phyloP scores from a whole-genome alignment of 805 yeast genomes.

The Kodamaea hsintzibuensis region DNA sequence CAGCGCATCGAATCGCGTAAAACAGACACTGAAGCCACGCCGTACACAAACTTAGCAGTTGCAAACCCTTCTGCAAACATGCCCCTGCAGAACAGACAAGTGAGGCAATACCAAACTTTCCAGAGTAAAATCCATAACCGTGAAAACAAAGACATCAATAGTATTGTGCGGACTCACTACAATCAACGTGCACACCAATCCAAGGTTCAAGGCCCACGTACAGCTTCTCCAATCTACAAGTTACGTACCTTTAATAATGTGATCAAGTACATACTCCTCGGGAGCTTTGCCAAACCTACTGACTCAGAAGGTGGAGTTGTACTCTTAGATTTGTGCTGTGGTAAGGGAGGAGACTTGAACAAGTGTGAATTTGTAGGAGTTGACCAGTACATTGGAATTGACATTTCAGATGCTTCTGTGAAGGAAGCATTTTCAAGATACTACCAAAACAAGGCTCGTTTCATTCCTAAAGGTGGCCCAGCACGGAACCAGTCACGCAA shows the following conservation, averaged over 20 bases:
- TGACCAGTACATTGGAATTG: slow-evolving; percentile 83
- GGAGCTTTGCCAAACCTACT: slow-evolving; percentile 44
- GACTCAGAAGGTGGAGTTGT: slow-evolving; percentile 30
- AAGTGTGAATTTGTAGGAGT: slow-evolving; percentile 80
- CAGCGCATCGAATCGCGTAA: neutral
- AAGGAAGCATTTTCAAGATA: slow-evolving; percentile 81
- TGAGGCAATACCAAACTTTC: slow-evolving; percentile 34
- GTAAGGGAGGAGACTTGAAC: slow-evolving; percentile 95
- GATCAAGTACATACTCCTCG: slow-evolving; percentile 81
- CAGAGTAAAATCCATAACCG: slow-evolving; percentile 37
- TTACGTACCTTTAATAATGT: slow-evolving; percentile 89
- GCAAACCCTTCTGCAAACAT: slow-evolving; percentile 4
- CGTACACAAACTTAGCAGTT: slow-evolving; percentile 6
- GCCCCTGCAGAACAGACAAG: neutral
- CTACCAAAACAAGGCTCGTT: slow-evolving; percentile 47
- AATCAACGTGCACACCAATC: slow-evolving; percentile 78
- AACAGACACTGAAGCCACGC: neutral
- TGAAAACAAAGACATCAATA: slow-evolving; percentile 50
- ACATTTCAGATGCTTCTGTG: slow-evolving; percentile 86
- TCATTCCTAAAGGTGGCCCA: slow-evolving; percentile 27
- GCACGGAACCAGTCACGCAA: slow-evolving; percentile 40
- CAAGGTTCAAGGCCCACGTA: slow-evolving; percentile 57
- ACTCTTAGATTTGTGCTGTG: slow-evolving; percentile 89
- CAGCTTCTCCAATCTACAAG: slow-evolving; percentile 79
- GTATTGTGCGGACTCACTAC: slow-evolving; percentile 78